Percentiles rank a stretch among this genome's conserved stretches.
Conservation (phyloP, 202 grass and related monocot species). For the Zizania palustris region DNA sequence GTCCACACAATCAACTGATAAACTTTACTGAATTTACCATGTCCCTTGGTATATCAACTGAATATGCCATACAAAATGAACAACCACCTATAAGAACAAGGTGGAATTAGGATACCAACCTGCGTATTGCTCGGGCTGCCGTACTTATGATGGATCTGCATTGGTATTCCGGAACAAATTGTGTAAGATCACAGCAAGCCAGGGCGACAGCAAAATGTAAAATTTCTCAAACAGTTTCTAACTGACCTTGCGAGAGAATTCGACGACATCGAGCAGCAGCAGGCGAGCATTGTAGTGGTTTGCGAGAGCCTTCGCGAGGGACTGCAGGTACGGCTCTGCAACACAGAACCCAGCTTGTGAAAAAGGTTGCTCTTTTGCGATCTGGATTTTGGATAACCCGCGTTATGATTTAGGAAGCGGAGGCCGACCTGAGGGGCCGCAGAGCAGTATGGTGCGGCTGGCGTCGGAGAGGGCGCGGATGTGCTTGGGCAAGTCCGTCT, state of each 20-base stretch:
- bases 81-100: neutral
- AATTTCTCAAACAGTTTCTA: neutral
- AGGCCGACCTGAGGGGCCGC: conserved; percentile 61
- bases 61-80: conserved; percentile 7
- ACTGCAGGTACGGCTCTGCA: conserved; percentile 75
- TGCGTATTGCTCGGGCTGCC: conserved; percentile 48
- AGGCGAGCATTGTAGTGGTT: conserved; percentile 67
- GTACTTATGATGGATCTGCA: conserved; percentile 85
- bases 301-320: conserved; percentile 69
- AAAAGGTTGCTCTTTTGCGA: neutral
- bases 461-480: conserved; percentile 55
- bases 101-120: conserved; percentile 35
- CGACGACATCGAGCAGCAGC: conserved; percentile 60
- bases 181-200: conserved; percentile 37
- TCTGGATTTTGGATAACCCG: neutral
- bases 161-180: conserved; percentile 28
- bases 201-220: conserved; percentile 12
- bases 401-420: neutral
- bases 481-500: conserved; percentile 55
- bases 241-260: conserved; percentile 68
- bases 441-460: conserved; percentile 82
- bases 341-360: neutral
- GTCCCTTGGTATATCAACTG: neutral
- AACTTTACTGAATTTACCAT: neutral
- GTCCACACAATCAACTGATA: conserved; percentile 18